A percentile compares a stretch with the other conserved stretches of the same genome.
These are phyloP conservation scores for Phanerochaete carnosa DNA, from an alignment of 768 basidiomycete species.

Conservation along the genomic window DNA sequence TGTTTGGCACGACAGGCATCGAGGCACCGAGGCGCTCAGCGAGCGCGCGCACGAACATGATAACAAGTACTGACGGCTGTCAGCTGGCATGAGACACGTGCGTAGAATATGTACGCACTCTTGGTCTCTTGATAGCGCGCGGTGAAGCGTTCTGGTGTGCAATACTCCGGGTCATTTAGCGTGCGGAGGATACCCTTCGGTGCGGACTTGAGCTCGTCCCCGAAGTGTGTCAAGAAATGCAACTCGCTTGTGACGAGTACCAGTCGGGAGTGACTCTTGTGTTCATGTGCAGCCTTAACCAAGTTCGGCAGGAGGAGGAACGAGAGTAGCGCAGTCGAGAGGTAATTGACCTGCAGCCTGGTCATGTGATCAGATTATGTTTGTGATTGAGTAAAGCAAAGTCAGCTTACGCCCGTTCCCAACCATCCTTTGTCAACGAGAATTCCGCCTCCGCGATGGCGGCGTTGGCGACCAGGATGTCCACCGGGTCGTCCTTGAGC, in stretches of 20 bases:
- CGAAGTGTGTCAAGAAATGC: not conserved
- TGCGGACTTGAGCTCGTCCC: not conserved
- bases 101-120: not conserved
- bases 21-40: slow-evolving; percentile 28
- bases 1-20: slow-evolving; percentile 26
- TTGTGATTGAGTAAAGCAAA: too few species aligned
- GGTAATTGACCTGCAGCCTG: slow-evolving; percentile 47
- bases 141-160: not conserved
- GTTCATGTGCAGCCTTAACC: slow-evolving; percentile 29
- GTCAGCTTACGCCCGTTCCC: too few species aligned
- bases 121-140: slow-evolving; percentile 1
- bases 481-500: slow-evolving; percentile 22
- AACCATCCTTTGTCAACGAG: slow-evolving; percentile 24
- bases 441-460: slow-evolving; percentile 18
- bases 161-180: not conserved
- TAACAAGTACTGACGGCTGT: slow-evolving; percentile 27
- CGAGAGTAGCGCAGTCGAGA: slow-evolving; percentile 37
- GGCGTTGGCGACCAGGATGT: slow-evolving; percentile 26
- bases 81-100: not conserved
- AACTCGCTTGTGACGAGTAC: slow-evolving; percentile 9
- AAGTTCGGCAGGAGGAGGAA: slow-evolving; percentile 41
- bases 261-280: not conserved
- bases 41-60: slow-evolving; percentile 35
- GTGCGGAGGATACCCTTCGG: not conserved
- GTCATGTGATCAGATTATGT: too few species aligned